phyloP scores from a whole-genome alignment of 768 basidiomycete species.

The Rhodosporidiobolus odoratus region DNA sequence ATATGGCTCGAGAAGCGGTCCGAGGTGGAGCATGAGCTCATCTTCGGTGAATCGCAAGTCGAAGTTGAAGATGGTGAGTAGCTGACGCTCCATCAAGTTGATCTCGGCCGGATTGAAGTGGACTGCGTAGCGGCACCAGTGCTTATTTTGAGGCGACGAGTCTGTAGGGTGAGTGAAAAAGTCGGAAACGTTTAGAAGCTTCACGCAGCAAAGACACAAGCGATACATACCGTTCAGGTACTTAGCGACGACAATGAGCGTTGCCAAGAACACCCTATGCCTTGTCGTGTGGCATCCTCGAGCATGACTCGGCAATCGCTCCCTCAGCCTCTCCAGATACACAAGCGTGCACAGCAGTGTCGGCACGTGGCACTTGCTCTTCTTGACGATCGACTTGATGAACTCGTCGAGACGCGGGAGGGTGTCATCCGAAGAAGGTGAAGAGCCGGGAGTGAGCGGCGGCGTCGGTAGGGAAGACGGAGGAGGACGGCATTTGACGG shows the following conservation, averaged over 20 bases:
- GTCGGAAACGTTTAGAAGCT: neutral
- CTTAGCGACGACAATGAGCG: constrained; percentile 88
- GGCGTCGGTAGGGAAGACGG: constrained; percentile 54
- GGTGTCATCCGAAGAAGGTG: constrained; percentile 21
- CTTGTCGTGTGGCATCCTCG: constrained; percentile 64
- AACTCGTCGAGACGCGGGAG: constrained; percentile 71
- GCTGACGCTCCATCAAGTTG: constrained; percentile 94
- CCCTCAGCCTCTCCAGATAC: constrained; percentile 77
- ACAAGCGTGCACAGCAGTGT: constrained; percentile 83
- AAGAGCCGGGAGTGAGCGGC: constrained; percentile 52
- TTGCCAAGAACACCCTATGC: constrained; percentile 88
- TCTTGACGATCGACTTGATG: constrained; percentile 67
- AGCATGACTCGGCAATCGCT: constrained; percentile 69
- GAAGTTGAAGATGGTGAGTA: constrained; percentile 81
- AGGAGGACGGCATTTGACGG: constrained; percentile 54
- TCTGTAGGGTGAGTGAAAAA: neutral
- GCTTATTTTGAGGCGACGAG: constrained; percentile 74
- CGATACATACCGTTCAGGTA: constrained; percentile 63
- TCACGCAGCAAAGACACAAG: no score
- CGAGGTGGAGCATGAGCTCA: constrained; percentile 14
- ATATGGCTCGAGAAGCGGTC: constrained; percentile 1
- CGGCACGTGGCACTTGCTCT: constrained; percentile 74
- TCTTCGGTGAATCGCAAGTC: constrained; percentile 80
- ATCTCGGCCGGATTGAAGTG: constrained; percentile 60
- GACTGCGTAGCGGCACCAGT: constrained; percentile 72